These are phyloP conservation scores for Phytophthora meadii DNA, from an alignment of 352 stramenopile species.

Conservation along the genomic window DNA sequence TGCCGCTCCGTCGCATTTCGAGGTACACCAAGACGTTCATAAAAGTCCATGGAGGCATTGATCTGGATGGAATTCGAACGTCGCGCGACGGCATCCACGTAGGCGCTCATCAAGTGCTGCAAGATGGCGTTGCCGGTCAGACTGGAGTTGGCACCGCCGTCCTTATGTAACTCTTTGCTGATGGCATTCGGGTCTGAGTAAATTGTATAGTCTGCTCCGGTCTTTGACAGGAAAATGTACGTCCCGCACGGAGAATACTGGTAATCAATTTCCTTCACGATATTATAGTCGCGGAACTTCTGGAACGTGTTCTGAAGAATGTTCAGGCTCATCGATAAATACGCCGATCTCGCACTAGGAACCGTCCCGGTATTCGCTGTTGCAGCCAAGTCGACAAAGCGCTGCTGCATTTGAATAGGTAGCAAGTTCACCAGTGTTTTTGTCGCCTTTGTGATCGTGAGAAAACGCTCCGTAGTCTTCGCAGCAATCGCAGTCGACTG, in stretches of 20 bases:
- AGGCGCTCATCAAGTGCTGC: constrained; percentile 88
- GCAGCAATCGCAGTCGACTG: constrained; percentile 78
- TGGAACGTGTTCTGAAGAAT: constrained; percentile 86
- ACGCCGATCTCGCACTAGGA: constrained; percentile 64
- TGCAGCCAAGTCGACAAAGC: constrained; percentile 52
- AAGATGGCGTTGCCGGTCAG: constrained; percentile 81
- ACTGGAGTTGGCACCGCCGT: constrained; percentile 55
- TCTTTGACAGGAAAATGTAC: constrained; percentile 83
- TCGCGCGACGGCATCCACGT: constrained; percentile 71
- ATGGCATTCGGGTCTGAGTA: constrained; percentile 54
- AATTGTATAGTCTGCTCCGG: constrained; percentile 55
- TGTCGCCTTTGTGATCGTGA: constrained; percentile 85
- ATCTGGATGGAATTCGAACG: constrained; percentile 84
- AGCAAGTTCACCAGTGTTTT: constrained; percentile 77
- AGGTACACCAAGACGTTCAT: constrained; percentile 78
- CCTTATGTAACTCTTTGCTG: constrained; percentile 46
- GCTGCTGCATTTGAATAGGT: constrained; percentile 75
- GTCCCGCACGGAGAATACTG: constrained; percentile 79
- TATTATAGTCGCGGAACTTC: constrained; percentile 77
- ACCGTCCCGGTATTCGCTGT: constrained; percentile 35
- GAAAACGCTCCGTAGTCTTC: constrained; percentile 80
- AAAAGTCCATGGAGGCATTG: constrained; percentile 86
- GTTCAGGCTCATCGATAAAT: constrained; percentile 80
- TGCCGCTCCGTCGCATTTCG: constrained; percentile 68
- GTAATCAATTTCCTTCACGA: constrained; percentile 81